Conservation (phyloP, 371 early-diverging fungal species). For the Rhizomucor pusillus region DNA sequence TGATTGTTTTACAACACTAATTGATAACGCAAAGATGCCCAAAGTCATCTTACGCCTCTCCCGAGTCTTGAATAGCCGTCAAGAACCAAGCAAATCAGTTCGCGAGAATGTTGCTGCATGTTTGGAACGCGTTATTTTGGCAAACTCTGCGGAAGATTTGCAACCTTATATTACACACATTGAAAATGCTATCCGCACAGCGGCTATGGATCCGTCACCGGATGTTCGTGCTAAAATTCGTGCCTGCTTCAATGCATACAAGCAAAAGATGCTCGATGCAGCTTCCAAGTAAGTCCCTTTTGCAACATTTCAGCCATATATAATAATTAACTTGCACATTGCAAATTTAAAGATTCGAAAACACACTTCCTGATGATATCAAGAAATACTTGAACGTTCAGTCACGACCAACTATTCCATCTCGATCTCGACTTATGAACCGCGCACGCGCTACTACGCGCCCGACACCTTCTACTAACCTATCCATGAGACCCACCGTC, state of each 20-base stretch:
- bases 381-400: not conserved
- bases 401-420: too few species aligned
- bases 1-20: slow-evolving; percentile 38
- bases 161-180: slow-evolving; percentile 27
- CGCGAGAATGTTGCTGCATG: slow-evolving; percentile 39
- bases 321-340: not conserved
- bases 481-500: too few species aligned
- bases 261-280: slow-evolving; percentile 37
- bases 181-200: slow-evolving; percentile 42
- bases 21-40: slow-evolving; percentile 33
- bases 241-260: slow-evolving; percentile 41
- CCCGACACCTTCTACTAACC: too few species aligned
- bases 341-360: not conserved
- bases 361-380: not conserved
- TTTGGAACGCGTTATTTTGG: slow-evolving; percentile 36
- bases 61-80: slow-evolving; percentile 17
- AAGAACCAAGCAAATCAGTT: slow-evolving; percentile 40
- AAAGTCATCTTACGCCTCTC: slow-evolving; percentile 37
- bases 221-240: slow-evolving; percentile 48
- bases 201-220: slow-evolving; percentile 48
- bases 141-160: slow-evolving; percentile 34
- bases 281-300: slow-evolving; percentile 13
- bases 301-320: not conserved
- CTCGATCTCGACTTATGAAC: too few species aligned
- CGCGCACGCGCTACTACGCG: too few species aligned